These are phyloP conservation scores for Monosporascus sp. DNA, from an alignment of 2,329 filamentous ascomycete genomes.

Conservation along the genomic window DNA sequence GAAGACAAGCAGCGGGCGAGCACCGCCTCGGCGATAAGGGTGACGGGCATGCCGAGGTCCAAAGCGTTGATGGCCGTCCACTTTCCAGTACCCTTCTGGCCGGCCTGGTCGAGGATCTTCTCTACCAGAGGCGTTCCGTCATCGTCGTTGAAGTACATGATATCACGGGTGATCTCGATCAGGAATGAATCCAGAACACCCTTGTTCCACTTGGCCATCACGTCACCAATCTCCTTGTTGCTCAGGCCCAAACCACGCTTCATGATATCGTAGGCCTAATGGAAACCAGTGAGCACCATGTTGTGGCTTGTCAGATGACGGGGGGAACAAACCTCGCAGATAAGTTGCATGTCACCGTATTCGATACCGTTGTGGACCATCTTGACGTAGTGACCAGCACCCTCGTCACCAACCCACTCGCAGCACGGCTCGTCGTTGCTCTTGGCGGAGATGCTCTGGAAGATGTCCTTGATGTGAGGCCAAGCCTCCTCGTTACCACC, in stretches of 20 bases:
- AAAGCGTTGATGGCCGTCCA: constrained; percentile 99
- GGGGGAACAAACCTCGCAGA: constrained; percentile 73
- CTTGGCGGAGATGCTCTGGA: constrained; percentile 97
- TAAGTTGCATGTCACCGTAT: constrained; percentile 99
- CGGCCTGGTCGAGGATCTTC: constrained; percentile 98
- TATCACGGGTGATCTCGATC: constrained; percentile 97
- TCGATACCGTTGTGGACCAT: constrained; percentile 99
- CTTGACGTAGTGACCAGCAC: constrained; percentile 99
- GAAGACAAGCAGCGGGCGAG: constrained; percentile 90
- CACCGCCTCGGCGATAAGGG: constrained; percentile 94
- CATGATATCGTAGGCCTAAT: constrained; percentile 97
- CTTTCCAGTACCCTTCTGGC: constrained; percentile 99
- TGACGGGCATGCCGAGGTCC: constrained; percentile 97
- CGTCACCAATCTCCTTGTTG: constrained; percentile 93
- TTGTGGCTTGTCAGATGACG: constrained; percentile 2
- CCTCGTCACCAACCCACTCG: constrained; percentile 99
- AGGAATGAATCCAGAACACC: constrained; percentile 98
- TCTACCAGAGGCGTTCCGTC: constrained; percentile 87
- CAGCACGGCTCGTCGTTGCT: constrained; percentile 96
- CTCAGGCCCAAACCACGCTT: constrained; percentile 90
- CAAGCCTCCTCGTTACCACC: constrained; percentile 98
- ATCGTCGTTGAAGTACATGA: constrained; percentile 97
- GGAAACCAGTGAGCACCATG: constrained; percentile 1
- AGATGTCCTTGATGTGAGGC: constrained; percentile 98
- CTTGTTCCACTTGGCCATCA: constrained; percentile 95